A percentile compares a stretch with the other conserved stretches of the same genome.
These are phyloP conservation scores for Naumovozyma dairenensis DNA, from an alignment of 805 yeast species.

Conservation along the genomic window DNA sequence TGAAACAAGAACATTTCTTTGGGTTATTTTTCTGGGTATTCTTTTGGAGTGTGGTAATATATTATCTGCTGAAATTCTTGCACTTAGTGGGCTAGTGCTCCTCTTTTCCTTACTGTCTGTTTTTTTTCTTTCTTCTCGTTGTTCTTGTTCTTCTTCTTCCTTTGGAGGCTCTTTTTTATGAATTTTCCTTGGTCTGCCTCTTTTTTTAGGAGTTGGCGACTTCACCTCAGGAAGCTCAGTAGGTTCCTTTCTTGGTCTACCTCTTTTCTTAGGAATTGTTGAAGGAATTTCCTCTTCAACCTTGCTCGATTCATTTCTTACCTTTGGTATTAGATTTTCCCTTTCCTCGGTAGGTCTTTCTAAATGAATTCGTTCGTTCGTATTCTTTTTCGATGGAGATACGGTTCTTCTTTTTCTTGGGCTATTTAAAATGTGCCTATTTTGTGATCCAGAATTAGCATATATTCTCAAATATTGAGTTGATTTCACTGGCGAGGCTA, in stretches of 20 bases:
- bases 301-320: too few species aligned
- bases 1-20: too few species aligned
- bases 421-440: too few species aligned
- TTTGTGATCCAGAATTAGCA: too few species aligned
- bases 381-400: too few species aligned
- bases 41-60: constrained; percentile 2
- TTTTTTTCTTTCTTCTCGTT: not conserved
- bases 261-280: constrained; percentile 4
- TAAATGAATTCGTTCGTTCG: too few species aligned
- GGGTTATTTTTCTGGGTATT: constrained; percentile 3
- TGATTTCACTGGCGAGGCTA: constrained; percentile 15
- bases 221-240: too few species aligned
- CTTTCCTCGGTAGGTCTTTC: too few species aligned
- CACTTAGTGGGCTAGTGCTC: not conserved
- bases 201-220: constrained; percentile 2
- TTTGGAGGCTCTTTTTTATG: not conserved
- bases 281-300: not conserved
- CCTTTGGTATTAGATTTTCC: too few species aligned
- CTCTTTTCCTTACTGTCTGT: not conserved
- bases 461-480: too few species aligned
- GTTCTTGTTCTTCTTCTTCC: not conserved
- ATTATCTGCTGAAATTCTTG: constrained; percentile 2
- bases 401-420: too few species aligned
- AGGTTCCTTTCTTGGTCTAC: constrained; percentile 3
- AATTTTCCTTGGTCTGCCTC: constrained; percentile 10